These are phyloP conservation scores for Tricholoma furcatifolium DNA, from an alignment of 768 basidiomycete genomes.

Conservation along the genomic window DNA sequence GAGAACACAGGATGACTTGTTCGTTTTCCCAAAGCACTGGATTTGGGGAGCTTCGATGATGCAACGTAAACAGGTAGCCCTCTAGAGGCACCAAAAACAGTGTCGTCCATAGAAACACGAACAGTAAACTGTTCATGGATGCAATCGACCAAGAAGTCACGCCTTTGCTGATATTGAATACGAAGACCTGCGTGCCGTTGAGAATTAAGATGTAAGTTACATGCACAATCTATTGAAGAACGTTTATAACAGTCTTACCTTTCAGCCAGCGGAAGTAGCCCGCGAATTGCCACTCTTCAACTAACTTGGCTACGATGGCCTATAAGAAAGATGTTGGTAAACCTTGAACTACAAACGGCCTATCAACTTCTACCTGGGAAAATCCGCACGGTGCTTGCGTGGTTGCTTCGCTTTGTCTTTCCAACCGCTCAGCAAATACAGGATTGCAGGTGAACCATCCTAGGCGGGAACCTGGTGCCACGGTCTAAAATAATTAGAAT, in stretches of 20 bases:
- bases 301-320: slow-evolving; percentile 58
- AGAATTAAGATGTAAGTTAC: not conserved
- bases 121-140: slow-evolving; percentile 64
- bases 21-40: not conserved
- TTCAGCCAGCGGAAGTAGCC: slow-evolving; percentile 81
- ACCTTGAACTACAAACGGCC: not conserved
- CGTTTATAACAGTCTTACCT: slow-evolving; percentile 37
- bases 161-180: slow-evolving; percentile 53
- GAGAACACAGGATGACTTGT: slow-evolving; percentile 45
- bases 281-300: slow-evolving; percentile 64
- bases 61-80: slow-evolving; percentile 46
- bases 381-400: slow-evolving; percentile 76
- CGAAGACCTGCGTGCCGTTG: slow-evolving; percentile 40
- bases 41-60: slow-evolving; percentile 30
- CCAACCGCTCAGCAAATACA: slow-evolving; percentile 71
- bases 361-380: slow-evolving; percentile 45
- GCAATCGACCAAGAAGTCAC: slow-evolving; percentile 64
- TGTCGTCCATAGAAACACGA: slow-evolving; percentile 28
- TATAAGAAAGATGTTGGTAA: slow-evolving; percentile 17
- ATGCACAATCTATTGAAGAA: not conserved
- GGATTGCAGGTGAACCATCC: slow-evolving; percentile 83
- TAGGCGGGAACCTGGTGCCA: slow-evolving; percentile 74
- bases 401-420: slow-evolving; percentile 65
- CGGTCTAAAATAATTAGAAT: slow-evolving; percentile 43
- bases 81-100: slow-evolving; percentile 26